A percentile compares a stretch with the other conserved stretches of the same genome.
Conservation (phyloP, 129 eudicot genomes). For the Artemisia tridentata region DNA sequence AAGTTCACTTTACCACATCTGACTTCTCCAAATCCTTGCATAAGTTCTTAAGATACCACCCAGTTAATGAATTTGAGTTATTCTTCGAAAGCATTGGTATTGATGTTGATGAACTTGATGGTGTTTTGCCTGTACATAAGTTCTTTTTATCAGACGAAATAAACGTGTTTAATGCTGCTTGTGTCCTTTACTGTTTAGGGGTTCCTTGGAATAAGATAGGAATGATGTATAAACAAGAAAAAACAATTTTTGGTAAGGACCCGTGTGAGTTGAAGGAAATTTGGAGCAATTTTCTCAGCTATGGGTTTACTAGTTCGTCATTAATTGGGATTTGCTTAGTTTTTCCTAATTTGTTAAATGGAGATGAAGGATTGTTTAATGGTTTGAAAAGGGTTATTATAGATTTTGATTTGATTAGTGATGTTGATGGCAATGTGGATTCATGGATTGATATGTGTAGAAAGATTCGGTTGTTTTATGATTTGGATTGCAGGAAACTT, state of each 20-base stretch:
- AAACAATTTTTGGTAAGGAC: slow-evolving; percentile 37
- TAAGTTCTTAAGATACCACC: slow-evolving; percentile 67
- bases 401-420: slow-evolving; percentile 43
- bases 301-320: slow-evolving; percentile 42
- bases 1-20: slow-evolving; percentile 42
- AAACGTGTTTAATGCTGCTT: slow-evolving; percentile 44
- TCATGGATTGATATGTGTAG: slow-evolving; percentile 56
- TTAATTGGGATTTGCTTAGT: slow-evolving; percentile 60
- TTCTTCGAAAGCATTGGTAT: slow-evolving; percentile 83
- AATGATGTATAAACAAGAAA: slow-evolving; percentile 39
- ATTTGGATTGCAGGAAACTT: slow-evolving; percentile 48
- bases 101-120: slow-evolving; percentile 32
- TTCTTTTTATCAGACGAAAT: slow-evolving; percentile 55
- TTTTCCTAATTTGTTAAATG: slow-evolving; percentile 49
- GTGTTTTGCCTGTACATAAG: slow-evolving; percentile 40
- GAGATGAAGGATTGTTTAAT: slow-evolving; percentile 27
- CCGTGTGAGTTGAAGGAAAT: slow-evolving; percentile 31
- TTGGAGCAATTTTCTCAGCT: slow-evolving; percentile 39
- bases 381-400: slow-evolving; percentile 60
- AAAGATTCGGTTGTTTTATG: slow-evolving; percentile 58
- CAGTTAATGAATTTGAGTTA: slow-evolving; percentile 71
- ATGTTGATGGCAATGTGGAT: slow-evolving; percentile 54
- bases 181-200: slow-evolving; percentile 62
- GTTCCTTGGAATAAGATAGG: slow-evolving; percentile 81
- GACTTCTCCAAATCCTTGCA: slow-evolving; percentile 40